A percentile compares a stretch with the other conserved stretches of the same genome.
These are phyloP conservation scores for Paramecium pentaurelia DNA, from an alignment of 73 alveolate genomes.

Conservation along the genomic window DNA sequence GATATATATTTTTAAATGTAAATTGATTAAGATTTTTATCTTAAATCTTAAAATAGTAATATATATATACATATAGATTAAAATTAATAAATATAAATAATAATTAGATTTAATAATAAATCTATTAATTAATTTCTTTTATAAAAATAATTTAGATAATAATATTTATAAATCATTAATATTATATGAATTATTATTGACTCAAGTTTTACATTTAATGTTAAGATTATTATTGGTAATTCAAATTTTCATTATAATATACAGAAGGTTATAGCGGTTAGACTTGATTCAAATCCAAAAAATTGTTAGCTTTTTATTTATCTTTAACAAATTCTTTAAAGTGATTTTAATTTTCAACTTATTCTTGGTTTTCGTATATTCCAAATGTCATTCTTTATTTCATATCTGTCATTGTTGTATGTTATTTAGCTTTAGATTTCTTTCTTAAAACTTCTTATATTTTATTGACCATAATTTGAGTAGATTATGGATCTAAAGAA, in stretches of 20 bases:
- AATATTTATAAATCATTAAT: neutral
- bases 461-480: neutral
- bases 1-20: too few species aligned
- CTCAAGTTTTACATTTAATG: neutral
- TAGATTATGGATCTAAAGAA: neutral
- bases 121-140: neutral
- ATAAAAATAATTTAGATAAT: neutral
- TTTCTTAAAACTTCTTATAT: neutral
- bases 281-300: neutral
- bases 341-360: neutral
- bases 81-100: too few species aligned
- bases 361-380: neutral
- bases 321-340: constrained; percentile 25
- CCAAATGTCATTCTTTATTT: constrained; percentile 29
- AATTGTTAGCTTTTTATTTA: constrained; percentile 5
- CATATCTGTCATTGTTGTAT: neutral
- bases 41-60: too few species aligned
- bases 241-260: neutral
- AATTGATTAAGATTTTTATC: too few species aligned
- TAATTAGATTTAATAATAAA: neutral
- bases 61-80: too few species aligned
- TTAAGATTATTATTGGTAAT: neutral
- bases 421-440: constrained; percentile 9
- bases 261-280: neutral
- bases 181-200: neutral